These are phyloP conservation scores for Polygonum aviculare DNA, from an alignment of 148 eudicot species.

Conservation along the genomic window DNA sequence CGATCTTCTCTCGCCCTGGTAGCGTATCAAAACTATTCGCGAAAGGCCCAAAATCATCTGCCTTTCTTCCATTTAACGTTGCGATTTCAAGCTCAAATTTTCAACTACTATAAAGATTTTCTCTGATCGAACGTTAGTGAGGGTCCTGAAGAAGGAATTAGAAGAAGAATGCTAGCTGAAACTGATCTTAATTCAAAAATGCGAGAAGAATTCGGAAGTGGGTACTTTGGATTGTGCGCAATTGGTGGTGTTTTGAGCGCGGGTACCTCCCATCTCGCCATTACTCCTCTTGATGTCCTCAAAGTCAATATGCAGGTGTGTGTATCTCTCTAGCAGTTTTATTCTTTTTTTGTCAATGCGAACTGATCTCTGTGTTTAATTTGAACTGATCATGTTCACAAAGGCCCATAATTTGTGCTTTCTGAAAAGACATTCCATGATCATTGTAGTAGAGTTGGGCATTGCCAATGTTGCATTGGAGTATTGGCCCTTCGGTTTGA, in stretches of 20 bases:
- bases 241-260: conserved; percentile 54
- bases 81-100: not conserved
- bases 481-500: not conserved
- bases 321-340: not conserved
- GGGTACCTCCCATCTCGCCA: conserved; percentile 47
- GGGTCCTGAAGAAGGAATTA: not conserved
- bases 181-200: not conserved
- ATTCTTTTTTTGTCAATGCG: not conserved
- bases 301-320: conserved; percentile 56
- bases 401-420: not conserved
- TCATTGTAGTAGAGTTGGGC: not conserved
- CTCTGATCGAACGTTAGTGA: not conserved
- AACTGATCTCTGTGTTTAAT: not conserved
- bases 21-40: not conserved
- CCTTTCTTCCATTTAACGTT: not conserved
- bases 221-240: conserved; percentile 46
- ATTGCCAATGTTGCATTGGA: not conserved
- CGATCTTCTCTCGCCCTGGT: not conserved
- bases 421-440: not conserved
- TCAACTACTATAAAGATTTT: not conserved
- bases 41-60: not conserved
- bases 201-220: conserved; percentile 25
- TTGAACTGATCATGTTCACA: not conserved
- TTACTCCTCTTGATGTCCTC: conserved; percentile 63
- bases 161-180: not conserved